Percentiles rank a stretch among this genome's conserved stretches.
Conservation (phyloP, 176 grass and related monocot species). For the Neostapfia colusana region DNA sequence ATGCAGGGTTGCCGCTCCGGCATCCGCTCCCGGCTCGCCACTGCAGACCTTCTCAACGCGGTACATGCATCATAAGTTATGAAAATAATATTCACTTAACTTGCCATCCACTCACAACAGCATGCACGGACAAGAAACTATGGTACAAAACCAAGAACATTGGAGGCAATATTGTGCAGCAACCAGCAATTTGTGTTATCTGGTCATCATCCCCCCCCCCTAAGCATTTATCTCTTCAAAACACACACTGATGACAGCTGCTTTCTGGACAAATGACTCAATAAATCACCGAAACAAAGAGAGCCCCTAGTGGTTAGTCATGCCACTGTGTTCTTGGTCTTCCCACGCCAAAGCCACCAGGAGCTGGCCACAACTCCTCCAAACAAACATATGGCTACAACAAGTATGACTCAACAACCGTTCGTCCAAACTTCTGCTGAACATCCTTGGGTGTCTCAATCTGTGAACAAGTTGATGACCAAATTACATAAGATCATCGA, state of each 20-base stretch:
- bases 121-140: not conserved
- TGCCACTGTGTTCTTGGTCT: not conserved
- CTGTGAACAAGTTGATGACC: constrained; percentile 36
- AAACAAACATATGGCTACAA: constrained; percentile 43
- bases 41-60: constrained; percentile 28
- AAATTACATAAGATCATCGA: not conserved
- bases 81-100: not conserved
- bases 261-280: not conserved
- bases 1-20: constrained; percentile 40
- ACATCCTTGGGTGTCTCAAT: constrained; percentile 93
- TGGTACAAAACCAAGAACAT: not conserved
- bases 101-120: not conserved
- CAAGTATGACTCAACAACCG: constrained; percentile 87
- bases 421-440: constrained; percentile 93
- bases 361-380: not conserved
- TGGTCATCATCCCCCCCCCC: constrained; percentile 11
- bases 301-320: not conserved
- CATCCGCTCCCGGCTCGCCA: constrained; percentile 41
- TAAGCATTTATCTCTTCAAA: not conserved
- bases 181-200: not conserved
- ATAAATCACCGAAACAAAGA: constrained; percentile 6
- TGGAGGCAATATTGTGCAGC: not conserved
- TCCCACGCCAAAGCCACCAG: not conserved
- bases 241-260: not conserved
- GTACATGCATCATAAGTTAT: not conserved